Evolutionary conservation across 352 stramenopile genomes (phyloP).

Genomic region (Blastocystis sp.): DNA sequence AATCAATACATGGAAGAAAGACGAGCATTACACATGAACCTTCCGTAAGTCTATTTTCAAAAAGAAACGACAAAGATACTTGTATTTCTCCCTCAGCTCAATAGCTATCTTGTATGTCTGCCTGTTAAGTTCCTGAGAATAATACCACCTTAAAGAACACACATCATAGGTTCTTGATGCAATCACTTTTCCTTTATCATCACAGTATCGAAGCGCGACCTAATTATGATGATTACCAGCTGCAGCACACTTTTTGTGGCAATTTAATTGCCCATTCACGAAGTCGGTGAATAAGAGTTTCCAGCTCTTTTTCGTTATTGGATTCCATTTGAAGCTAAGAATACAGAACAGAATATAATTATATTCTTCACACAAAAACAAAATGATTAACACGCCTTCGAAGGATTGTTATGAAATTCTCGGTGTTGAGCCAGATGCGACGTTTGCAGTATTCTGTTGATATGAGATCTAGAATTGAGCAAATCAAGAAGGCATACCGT

Average conservation of each 20-base stretch:
- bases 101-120: conserved; percentile 29
- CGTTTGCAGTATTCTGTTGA: conserved; percentile 63
- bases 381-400: not conserved
- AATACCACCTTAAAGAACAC: not conserved
- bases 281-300: conserved; percentile 31
- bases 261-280: not conserved
- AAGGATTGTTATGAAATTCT: conserved; percentile 82
- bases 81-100: not conserved
- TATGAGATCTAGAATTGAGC: conserved; percentile 64
- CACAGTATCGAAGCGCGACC: conserved; percentile 54
- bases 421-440: conserved; percentile 72
- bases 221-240: not conserved
- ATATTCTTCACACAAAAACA: not conserved
- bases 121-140: conserved; percentile 30
- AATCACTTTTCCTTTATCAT: conserved; percentile 2
- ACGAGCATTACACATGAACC: conserved; percentile 85
- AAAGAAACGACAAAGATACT: not conserved
- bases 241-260: conserved; percentile 15
- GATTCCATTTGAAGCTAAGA: not conserved
- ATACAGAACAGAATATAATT: not conserved
- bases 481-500: conserved; percentile 85
- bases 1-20: conserved; percentile 91
- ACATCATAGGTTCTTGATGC: not conserved
- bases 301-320: not conserved
- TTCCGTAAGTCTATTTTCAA: conserved; percentile 18